Base-by-base conservation (phyloP, 2,329 filamentous ascomycete species). In the Hymenoscyphus repandus region DNA sequence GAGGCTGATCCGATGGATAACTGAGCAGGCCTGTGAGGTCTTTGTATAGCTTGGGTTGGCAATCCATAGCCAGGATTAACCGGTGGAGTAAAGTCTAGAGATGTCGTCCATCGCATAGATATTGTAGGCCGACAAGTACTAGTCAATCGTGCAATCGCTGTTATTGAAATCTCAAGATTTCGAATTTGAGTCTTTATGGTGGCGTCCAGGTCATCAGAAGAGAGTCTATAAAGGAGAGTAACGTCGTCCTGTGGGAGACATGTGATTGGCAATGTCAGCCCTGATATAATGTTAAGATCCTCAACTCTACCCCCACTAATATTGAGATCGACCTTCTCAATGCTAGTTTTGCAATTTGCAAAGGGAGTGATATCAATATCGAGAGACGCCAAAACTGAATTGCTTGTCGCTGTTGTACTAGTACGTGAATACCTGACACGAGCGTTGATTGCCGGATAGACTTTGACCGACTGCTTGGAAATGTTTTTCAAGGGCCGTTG, bases 311-410 rank as follows among this genome's bases (percentile, higher is more conserved):
- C 83, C 20, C 82, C 79, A 31, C 72, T 69, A 12, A 88, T 71
- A 1, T 71, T 68, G 27, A 90, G 69, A 1, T 73, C 60, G 50
- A 89, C 78, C 17, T 75, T 72, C 47, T 82, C 73, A 18, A 91
- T 74, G 11, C 72, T 70, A n/a, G 86, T 74, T 60, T 82, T 77
- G 65, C 82, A 88, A 44, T 83, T 79, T 51, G 85, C 80, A 63
- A 85, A 82, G 6, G 83, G 77, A 0, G 86, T 87, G 55, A 88
- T 83, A 68, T 90, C 87, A 36, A 90, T 68, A 62, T 90, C 86
- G 4, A 91, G 71, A 46, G 87, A 79, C 7, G 85, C 85, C 52
- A 90, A 78, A 11, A 89, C 72, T 15, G 82, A 76, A 2, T 80
- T 67, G 52, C 77, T 80, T 9, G 51, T 58, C 6, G 80, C 71